phyloP scores from a whole-genome alignment of 1,284 basidiomycete species.

The Trametes sp. region DNA sequence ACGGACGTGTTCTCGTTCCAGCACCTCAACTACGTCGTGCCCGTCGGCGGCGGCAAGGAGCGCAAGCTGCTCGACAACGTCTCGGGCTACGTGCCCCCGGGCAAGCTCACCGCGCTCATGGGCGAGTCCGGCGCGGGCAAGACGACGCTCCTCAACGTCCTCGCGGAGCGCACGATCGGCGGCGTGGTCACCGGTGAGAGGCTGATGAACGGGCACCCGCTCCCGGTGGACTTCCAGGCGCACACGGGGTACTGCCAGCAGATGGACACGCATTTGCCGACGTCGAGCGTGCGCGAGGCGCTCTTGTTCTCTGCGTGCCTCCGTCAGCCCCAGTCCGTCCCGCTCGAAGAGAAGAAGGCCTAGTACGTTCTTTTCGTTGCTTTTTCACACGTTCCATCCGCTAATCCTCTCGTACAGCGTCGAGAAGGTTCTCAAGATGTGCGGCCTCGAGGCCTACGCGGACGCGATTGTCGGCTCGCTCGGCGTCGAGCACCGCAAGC shows the following conservation, averaged over 20 bases:
- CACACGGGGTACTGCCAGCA: slow-evolving; percentile 86
- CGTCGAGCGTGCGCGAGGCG: slow-evolving; percentile 85
- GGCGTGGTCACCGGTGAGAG: slow-evolving; percentile 85
- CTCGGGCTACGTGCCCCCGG: slow-evolving; percentile 84
- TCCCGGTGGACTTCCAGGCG: slow-evolving; percentile 79
- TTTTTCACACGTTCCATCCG: background rate
- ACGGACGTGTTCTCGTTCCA: slow-evolving; percentile 70
- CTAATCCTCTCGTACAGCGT: slow-evolving; percentile 52
- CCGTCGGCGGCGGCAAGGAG: slow-evolving; percentile 59
- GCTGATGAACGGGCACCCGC: slow-evolving; percentile 77
- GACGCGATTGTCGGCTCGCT: slow-evolving; percentile 83
- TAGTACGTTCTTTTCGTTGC: slow-evolving; percentile 57
- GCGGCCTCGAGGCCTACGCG: slow-evolving; percentile 74
- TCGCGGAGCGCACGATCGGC: slow-evolving; percentile 81
- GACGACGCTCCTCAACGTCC: slow-evolving; percentile 85
- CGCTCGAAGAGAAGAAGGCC: slow-evolving; percentile 77
- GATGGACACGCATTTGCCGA: slow-evolving; percentile 79
- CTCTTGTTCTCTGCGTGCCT: slow-evolving; percentile 84
- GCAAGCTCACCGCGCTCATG: slow-evolving; percentile 81
- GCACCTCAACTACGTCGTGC: slow-evolving; percentile 68
- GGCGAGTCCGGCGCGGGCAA: slow-evolving; percentile 85
- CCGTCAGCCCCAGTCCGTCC: slow-evolving; percentile 76
- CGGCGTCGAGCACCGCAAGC: slow-evolving; percentile 81
- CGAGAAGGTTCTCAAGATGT: slow-evolving; percentile 81
- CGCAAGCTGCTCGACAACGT: slow-evolving; percentile 79